Percentiles rank a stretch among this genome's conserved stretches.
Evolutionary conservation across 2,329 filamentous ascomycete species (phyloP).

Genomic region (Dendrostoma leiphaemia): DNA sequence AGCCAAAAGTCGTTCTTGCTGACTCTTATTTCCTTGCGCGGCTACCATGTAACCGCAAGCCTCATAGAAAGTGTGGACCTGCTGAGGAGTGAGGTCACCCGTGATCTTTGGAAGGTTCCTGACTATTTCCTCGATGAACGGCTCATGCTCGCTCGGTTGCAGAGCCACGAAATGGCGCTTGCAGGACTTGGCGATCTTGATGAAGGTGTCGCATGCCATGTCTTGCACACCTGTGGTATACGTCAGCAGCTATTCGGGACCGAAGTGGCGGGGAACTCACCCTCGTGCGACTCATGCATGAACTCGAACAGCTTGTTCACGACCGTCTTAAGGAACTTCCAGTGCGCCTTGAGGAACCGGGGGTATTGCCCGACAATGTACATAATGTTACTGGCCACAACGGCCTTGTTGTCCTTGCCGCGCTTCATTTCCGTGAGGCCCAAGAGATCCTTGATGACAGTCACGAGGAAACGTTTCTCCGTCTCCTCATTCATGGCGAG

Average conservation of each 20-base stretch:
- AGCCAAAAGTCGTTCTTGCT: conserved; percentile 86
- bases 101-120: conserved; percentile 95
- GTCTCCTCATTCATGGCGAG: conserved; percentile 99
- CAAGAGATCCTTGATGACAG: conserved; percentile 96
- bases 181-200: conserved; percentile 99
- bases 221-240: conserved; percentile 76
- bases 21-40: conserved; percentile 90
- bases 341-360: conserved; percentile 96
- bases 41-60: conserved; percentile 99
- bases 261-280: conserved; percentile 40
- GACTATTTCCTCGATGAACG: conserved; percentile 98
- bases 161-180: conserved; percentile 95
- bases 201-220: conserved; percentile 99
- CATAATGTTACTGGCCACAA: conserved; percentile 99
- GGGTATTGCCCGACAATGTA: conserved; percentile 99
- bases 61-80: conserved; percentile 98
- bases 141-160: conserved; percentile 89
- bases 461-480: conserved; percentile 96
- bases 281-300: conserved; percentile 99
- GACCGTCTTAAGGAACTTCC: conserved; percentile 99
- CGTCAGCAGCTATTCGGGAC: conserved; percentile 25
- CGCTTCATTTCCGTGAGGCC: conserved; percentile 99
- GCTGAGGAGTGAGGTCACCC: conserved; percentile 89
- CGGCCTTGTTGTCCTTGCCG: conserved; percentile 98
- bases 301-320: conserved; percentile 99